A percentile compares a stretch with the other conserved stretches of the same genome.
phyloP scores from a whole-genome alignment of 208 protist genomes.

The Crithidia bombi region DNA sequence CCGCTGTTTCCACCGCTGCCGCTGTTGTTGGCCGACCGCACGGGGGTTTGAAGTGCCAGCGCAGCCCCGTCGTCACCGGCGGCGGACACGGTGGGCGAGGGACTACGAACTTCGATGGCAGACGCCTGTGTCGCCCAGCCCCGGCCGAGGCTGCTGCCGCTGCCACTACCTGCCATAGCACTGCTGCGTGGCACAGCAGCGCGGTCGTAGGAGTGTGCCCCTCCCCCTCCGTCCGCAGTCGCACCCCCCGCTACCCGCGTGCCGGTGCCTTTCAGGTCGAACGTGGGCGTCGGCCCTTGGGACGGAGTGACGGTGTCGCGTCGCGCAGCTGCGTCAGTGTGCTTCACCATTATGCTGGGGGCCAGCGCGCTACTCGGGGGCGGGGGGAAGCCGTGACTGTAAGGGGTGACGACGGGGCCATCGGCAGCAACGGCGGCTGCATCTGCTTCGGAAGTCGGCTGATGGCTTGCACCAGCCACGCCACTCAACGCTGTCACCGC shows the following conservation, averaged over 20 bases:
- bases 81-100: constrained; percentile 6
- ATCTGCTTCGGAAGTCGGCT: not conserved
- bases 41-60: constrained; percentile 10
- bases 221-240: too few species aligned
- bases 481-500: not conserved
- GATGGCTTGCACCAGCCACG: not conserved
- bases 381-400: constrained; percentile 15
- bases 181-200: constrained; percentile 26
- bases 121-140: not conserved
- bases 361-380: not conserved
- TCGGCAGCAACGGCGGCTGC: not conserved
- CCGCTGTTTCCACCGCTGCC: constrained; percentile 19
- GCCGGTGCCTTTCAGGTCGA: not conserved
- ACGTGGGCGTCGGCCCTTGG: not conserved
- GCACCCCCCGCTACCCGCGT: not conserved
- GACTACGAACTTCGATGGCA: constrained; percentile 4
- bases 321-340: not conserved
- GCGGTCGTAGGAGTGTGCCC: constrained; percentile 24
- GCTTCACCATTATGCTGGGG: constrained; percentile 30
- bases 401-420: not conserved
- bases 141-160: not conserved
- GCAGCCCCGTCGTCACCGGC: not conserved
- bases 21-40: constrained; percentile 9
- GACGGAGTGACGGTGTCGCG: constrained; percentile 1
- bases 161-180: constrained; percentile 9